Evolutionary conservation across 805 yeast species (phyloP), one percentile per base, ranked within the genome.

Genomic region (Cyberlindnera euphorbiiphila): DNA sequence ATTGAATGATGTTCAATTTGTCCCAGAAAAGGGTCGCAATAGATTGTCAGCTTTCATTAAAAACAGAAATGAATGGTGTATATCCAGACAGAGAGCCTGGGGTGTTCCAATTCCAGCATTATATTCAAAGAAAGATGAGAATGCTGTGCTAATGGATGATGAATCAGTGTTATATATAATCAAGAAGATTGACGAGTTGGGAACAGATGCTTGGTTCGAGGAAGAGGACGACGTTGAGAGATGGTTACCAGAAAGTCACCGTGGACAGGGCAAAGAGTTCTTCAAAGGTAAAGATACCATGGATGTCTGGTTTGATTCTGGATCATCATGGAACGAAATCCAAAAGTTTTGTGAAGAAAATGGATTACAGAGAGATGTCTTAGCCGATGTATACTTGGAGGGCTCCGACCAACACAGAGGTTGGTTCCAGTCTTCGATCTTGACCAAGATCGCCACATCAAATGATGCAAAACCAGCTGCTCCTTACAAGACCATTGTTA

Each of bases 241-340:
- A 43, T 93, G 97, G 97, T 58, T 93, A 12, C 96, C 96, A 0
- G 67, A 65, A 3, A 49, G 60, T 2, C 64, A 66, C 37, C 59
- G 66, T 18, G 58, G 51, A 13, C 52, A 64, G 20, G 81, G 78
- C 0, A 38, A 50, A 3, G 50, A 65, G 3, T 83, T 69, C 45
- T 53, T 54, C 17, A 82, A 85, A 51, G 91, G 96, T 1, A 73
- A 68, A 29, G 98, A 93, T 50, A 93, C 98, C 0, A 84, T 93
- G 88, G 99, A 93, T 62, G 98, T 93, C 14, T 93, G 99, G 99
- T 91, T 93, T 64, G 99, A 93, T 60, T 84, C 95, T 26, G 99
- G 99, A 0, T 76, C 95, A 1, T 81, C 93, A 23, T 93, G 98
- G 98, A 72, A 77, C 9, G 70, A 75, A 30, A 64, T 83, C 15